A percentile compares a stretch with the other conserved stretches of the same genome.
Evolutionary conservation across 23 red algal genomes (phyloP).

Genomic region (Cyanidium caldarium): DNA sequence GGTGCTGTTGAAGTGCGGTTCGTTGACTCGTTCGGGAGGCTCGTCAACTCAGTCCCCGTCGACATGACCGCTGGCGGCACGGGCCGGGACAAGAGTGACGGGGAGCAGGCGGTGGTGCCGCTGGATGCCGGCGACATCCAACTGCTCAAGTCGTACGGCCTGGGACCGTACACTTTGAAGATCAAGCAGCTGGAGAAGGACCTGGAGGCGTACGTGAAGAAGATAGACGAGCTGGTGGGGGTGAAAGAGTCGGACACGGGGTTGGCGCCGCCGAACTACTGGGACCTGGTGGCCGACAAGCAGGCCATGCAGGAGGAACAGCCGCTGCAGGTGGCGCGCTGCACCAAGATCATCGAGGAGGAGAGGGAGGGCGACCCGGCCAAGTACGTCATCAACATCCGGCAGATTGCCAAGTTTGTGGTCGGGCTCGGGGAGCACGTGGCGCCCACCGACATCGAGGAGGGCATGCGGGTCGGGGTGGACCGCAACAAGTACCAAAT

Average conservation of each 20-base stretch:
- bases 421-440: slow-evolving; percentile 85
- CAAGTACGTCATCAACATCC: slow-evolving; percentile 98
- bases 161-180: slow-evolving; percentile 64
- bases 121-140: slow-evolving; percentile 94
- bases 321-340: slow-evolving; percentile 93
- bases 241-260: slow-evolving; percentile 93
- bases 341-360: slow-evolving; percentile 88
- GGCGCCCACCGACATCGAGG: slow-evolving; percentile 95
- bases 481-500: slow-evolving; percentile 99
- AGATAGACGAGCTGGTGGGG: slow-evolving; percentile 79
- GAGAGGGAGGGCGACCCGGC: slow-evolving; percentile 60
- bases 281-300: slow-evolving; percentile 91
- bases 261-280: slow-evolving; percentile 68
- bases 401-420: slow-evolving; percentile 99
- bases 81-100: too few relatives aligned
- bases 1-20: too few relatives aligned
- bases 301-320: slow-evolving; percentile 95
- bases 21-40: too few relatives aligned
- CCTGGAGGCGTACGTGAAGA: slow-evolving; percentile 66
- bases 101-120: slow-evolving; percentile 39
- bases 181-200: slow-evolving; percentile 92
- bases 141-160: slow-evolving; percentile 83
- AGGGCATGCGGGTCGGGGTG: slow-evolving; percentile 98
- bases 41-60: too few relatives aligned
- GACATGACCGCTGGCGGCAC: too few relatives aligned